A percentile compares a stretch with the other conserved stretches of the same genome.
phyloP scores from a whole-genome alignment of 2,329 filamentous ascomycete species.

The Raffaelea ambrosiae region DNA sequence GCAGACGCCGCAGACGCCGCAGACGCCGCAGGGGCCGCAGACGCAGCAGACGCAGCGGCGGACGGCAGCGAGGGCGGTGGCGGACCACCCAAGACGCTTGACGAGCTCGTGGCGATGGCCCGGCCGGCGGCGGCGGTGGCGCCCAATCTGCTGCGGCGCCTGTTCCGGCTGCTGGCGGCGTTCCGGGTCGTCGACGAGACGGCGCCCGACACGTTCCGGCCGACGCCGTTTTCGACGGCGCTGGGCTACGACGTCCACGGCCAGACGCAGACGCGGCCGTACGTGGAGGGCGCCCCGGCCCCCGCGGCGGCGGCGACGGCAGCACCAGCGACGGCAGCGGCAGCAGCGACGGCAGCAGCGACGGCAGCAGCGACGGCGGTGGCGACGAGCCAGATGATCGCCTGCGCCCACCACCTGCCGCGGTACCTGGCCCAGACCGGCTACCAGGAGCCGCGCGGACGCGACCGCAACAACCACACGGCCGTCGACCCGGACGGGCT shows the following conservation, averaged over 20 bases:
- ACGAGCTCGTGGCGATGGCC: constrained; percentile 17
- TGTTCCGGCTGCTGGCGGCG: constrained; percentile 3
- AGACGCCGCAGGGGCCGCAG: too few relatives aligned
- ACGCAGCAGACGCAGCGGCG: too few relatives aligned
- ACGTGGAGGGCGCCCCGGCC: neutral
- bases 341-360: too few relatives aligned
- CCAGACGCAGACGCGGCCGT: neutral
- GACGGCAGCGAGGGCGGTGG: constrained; percentile 17
- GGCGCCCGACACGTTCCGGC: neutral
- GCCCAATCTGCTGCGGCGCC: neutral
- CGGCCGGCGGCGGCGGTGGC: neutral
- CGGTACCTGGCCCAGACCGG: neutral
- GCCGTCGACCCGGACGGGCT: neutral
- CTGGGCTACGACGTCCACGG: neutral
- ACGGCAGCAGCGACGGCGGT: too few relatives aligned
- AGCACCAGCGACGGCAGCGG: too few relatives aligned
- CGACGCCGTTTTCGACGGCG: neutral
- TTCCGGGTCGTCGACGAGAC: constrained; percentile 4
- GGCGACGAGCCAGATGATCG: neutral
- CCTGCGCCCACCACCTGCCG: neutral
- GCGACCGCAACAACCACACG: neutral
- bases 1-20: too few relatives aligned
- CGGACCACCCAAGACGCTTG: constrained; percentile 18
- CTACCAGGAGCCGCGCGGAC: neutral
- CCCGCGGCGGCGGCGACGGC: too few relatives aligned